Conservation (phyloP, 345 rosid genomes). For the Salix exigua region DNA sequence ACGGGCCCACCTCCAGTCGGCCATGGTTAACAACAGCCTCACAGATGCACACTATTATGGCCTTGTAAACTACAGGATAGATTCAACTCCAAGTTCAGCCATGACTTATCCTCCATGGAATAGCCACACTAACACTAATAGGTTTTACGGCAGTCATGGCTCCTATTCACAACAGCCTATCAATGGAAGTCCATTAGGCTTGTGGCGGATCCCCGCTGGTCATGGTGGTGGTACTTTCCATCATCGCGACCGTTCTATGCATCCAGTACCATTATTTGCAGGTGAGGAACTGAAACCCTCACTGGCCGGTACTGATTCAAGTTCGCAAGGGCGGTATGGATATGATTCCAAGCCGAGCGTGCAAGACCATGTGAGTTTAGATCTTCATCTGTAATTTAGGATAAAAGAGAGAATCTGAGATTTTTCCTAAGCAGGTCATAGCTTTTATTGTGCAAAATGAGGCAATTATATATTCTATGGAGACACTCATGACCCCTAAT, state of each 20-base stretch:
- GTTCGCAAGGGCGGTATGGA: slow-evolving; percentile 40
- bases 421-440: background rate
- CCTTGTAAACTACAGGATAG: slow-evolving; percentile 49
- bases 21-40: slow-evolving; percentile 54
- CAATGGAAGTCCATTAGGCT: slow-evolving; percentile 69
- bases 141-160: slow-evolving; percentile 51
- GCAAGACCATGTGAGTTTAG: slow-evolving; percentile 91
- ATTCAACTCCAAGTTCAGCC: slow-evolving; percentile 30
- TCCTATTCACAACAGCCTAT: slow-evolving; percentile 50
- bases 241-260: slow-evolving; percentile 37
- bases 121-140: slow-evolving; percentile 16
- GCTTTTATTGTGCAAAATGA: background rate
- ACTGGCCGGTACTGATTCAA: slow-evolving; percentile 24
- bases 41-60: slow-evolving; percentile 53
- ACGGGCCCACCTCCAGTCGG: slow-evolving; percentile 69
- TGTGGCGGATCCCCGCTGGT: slow-evolving; percentile 66
- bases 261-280: slow-evolving; percentile 39
- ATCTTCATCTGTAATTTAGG: slow-evolving; percentile 73
- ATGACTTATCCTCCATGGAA: slow-evolving; percentile 60
- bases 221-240: slow-evolving; percentile 24
- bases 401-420: background rate
- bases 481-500: background rate
- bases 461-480: background rate
- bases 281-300: slow-evolving; percentile 39
- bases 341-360: slow-evolving; percentile 48